Conservation (phyloP, 768 basidiomycete genomes). For the Lyophyllum atratum region DNA sequence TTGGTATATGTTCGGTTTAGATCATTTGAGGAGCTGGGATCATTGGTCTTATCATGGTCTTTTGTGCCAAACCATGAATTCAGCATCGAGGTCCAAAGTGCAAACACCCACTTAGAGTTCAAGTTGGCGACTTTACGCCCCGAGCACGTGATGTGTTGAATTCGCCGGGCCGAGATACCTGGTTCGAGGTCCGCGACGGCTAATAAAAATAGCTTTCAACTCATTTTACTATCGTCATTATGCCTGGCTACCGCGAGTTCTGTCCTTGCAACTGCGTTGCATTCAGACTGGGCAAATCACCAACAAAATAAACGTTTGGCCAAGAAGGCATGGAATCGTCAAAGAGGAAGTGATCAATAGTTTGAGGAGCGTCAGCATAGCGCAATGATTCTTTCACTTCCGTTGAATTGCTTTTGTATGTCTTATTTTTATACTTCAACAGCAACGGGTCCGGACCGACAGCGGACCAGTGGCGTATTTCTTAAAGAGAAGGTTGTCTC, state of each 20-base stretch:
- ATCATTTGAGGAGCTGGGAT: not conserved
- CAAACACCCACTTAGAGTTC: not conserved
- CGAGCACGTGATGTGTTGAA: not conserved
- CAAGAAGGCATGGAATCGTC: not conserved
- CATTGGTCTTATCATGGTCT: conserved; percentile 4
- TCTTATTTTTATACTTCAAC: not conserved
- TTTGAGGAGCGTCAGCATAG: not conserved
- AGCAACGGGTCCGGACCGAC: too few species aligned
- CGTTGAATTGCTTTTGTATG: not conserved
- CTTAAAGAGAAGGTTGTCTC: not conserved
- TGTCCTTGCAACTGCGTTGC: too few species aligned
- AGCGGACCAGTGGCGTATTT: not conserved
- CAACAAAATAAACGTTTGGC: not conserved
- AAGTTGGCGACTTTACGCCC: too few species aligned
- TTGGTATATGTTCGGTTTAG: not conserved
- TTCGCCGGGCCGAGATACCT: not conserved
- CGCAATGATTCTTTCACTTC: not conserved
- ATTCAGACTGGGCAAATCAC: not conserved
- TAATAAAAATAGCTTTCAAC: not conserved
- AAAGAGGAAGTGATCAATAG: not conserved
- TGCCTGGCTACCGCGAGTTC: too few species aligned
- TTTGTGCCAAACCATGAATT: conserved; percentile 8
- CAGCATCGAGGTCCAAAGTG: conserved; percentile 2
- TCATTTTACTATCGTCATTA: not conserved
- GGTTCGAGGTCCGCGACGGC: not conserved